These are phyloP conservation scores for Colletotrichum scovillei DNA, from an alignment of 2,329 filamentous ascomycete genomes.

Conservation along the genomic window DNA sequence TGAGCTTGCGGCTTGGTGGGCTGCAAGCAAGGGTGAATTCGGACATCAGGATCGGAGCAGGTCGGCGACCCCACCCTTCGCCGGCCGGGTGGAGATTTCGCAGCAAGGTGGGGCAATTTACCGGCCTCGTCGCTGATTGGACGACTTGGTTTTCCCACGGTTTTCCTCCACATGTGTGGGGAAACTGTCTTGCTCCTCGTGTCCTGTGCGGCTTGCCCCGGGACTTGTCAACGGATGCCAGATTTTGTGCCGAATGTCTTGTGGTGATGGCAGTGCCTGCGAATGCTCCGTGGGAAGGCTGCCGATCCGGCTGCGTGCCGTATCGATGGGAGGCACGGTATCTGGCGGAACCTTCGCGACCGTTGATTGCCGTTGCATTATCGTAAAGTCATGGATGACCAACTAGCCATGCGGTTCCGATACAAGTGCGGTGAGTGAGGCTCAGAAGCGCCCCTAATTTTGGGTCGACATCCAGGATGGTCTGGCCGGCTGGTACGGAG, in stretches of 20 bases:
- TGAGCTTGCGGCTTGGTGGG: neutral
- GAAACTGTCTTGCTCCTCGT: neutral
- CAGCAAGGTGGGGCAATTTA: neutral
- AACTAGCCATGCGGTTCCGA: neutral
- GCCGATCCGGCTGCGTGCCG: neutral
- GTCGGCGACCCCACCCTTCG: slow-evolving; percentile 26
- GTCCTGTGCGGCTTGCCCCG: slow-evolving; percentile 6
- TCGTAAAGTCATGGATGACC: neutral
- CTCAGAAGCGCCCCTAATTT: neutral
- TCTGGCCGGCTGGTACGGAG: slow-evolving; percentile 26
- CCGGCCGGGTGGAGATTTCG: neutral
- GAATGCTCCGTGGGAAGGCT: neutral
- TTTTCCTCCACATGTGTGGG: slow-evolving; percentile 18
- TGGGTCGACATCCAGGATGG: slow-evolving; percentile 13
- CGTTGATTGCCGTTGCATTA: neutral
- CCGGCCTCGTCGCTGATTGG: slow-evolving; percentile 13
- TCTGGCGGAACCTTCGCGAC: neutral
- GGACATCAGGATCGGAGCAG: slow-evolving; percentile 30
- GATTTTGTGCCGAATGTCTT: slow-evolving; percentile 19
- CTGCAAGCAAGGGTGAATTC: slow-evolving; percentile 30
- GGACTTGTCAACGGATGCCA: slow-evolving; percentile 18
- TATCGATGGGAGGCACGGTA: neutral
- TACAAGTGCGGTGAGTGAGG: slow-evolving; percentile 24
- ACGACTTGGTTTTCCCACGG: neutral
- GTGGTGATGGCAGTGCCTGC: neutral